Evolutionary conservation across 2,329 filamentous ascomycete species (phyloP).

Genomic region (Elsinoe fawcettii): DNA sequence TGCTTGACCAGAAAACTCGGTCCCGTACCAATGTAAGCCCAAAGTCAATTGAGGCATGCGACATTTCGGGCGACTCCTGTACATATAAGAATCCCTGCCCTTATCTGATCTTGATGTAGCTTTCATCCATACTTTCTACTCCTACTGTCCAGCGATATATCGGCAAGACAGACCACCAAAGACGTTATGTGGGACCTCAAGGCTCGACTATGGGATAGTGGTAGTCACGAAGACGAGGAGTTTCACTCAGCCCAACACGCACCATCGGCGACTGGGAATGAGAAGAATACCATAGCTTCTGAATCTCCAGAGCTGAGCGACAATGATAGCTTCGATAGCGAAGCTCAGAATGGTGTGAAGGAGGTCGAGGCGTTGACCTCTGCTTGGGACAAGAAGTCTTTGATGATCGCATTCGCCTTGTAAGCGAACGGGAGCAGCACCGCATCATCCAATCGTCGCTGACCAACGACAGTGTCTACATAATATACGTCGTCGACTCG

Average conservation of each 20-base stretch:
- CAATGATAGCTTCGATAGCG: constrained; percentile 19
- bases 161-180: background rate
- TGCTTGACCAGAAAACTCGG: background rate
- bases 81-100: background rate
- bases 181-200: constrained; percentile 3
- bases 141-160: background rate
- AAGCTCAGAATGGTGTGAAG: constrained; percentile 34
- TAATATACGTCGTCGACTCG: constrained; percentile 43
- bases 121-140: background rate
- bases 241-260: background rate
- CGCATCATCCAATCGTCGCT: background rate
- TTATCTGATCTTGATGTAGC: background rate
- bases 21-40: background rate
- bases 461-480: constrained; percentile 34
- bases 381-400: constrained; percentile 33
- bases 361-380: constrained; percentile 35
- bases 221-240: background rate
- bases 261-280: background rate
- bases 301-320: constrained; percentile 2
- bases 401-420: constrained; percentile 35
- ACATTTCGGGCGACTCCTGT: background rate
- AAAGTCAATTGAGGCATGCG: background rate
- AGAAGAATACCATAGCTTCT: background rate
- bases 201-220: constrained; percentile 1
- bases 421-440: constrained; percentile 23